Conservation (phyloP, 1,139 yeast genomes). For the Yamadazyma diddensiae region DNA sequence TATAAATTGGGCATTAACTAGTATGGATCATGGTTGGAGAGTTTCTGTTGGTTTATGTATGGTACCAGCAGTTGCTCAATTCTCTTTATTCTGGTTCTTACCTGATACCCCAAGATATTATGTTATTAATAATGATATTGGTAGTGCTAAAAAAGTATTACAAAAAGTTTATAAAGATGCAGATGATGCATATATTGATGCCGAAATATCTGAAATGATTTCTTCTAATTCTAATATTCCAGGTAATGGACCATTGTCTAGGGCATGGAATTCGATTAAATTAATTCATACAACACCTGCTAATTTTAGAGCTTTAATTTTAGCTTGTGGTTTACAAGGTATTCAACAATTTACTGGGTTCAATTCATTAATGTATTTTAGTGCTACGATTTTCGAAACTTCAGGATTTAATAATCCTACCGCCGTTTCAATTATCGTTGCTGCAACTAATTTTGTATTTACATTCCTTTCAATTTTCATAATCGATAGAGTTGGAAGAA, state of each 20-base stretch:
- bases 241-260: conserved; percentile 52
- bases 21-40: conserved; percentile 86
- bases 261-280: conserved; percentile 60
- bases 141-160: conserved; percentile 65
- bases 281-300: conserved; percentile 74
- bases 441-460: conserved; percentile 88
- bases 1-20: conserved; percentile 83
- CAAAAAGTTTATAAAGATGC: conserved; percentile 56
- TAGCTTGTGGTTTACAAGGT: conserved; percentile 91
- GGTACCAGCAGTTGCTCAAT: conserved; percentile 81
- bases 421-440: conserved; percentile 89
- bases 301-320: conserved; percentile 79
- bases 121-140: conserved; percentile 64
- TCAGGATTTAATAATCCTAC: conserved; percentile 85
- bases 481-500: conserved; percentile 83
- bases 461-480: conserved; percentile 79
- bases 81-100: conserved; percentile 72
- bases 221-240: conserved; percentile 60
- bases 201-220: conserved; percentile 58
- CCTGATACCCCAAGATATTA: conserved; percentile 96
- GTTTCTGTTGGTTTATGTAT: conserved; percentile 85
- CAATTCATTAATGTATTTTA: conserved; percentile 91
- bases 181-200: conserved; percentile 53
- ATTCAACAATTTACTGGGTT: conserved; percentile 95
- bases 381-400: conserved; percentile 83